phyloP scores from a whole-genome alignment of 148 eudicot genomes.

The Fallopia convolvulus region DNA sequence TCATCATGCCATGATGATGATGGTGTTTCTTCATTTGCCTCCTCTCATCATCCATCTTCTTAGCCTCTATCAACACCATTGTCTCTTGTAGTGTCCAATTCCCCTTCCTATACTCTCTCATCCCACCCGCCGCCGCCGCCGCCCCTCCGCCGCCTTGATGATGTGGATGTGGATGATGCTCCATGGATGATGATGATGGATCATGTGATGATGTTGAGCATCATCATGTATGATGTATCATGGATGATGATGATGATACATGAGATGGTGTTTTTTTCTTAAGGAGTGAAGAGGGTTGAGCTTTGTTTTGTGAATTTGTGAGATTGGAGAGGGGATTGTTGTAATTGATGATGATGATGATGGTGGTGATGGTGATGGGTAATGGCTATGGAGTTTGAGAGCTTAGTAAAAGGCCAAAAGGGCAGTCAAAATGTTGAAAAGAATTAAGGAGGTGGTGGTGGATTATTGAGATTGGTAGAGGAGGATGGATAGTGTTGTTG shows the following conservation, averaged over 20 bases:
- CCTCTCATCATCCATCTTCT: conserved; percentile 83
- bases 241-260: too few species aligned
- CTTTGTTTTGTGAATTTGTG: background rate
- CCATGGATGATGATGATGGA: background rate
- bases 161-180: background rate
- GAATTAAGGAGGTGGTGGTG: background rate
- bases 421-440: background rate
- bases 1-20: background rate
- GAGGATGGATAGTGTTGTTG: conserved; percentile 10
- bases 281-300: background rate
- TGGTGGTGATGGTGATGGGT: conserved; percentile 1
- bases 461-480: conserved; percentile 7
- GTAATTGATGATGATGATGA: too few species aligned
- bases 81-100: conserved; percentile 91
- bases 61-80: conserved; percentile 70
- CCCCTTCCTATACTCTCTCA: conserved; percentile 81
- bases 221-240: background rate
- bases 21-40: conserved; percentile 11
- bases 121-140: background rate
- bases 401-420: conserved; percentile 7
- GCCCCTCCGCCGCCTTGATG: background rate
- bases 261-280: too few species aligned
- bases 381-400: background rate
- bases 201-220: background rate
- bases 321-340: background rate